Evolutionary conservation across 2,329 filamentous ascomycete genomes (phyloP), one percentile per base, ranked within the genome.

Genomic region (Hypoxylon sp.): DNA sequence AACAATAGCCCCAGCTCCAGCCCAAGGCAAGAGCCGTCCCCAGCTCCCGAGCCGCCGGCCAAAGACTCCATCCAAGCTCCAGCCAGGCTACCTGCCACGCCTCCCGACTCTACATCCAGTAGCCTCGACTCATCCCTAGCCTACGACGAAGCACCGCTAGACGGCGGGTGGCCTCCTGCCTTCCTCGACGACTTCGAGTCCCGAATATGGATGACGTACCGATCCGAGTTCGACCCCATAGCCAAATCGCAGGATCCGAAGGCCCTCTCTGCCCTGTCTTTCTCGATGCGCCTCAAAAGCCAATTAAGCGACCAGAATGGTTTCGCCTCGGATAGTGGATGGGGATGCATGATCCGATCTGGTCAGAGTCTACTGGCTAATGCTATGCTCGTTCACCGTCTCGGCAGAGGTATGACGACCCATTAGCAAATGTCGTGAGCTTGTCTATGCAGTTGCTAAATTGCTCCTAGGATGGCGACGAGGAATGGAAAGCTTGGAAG

Each of bases 341-440:
- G 96, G 93, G 95, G 95, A 0, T 99, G 95, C 75, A 99, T 99
- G 95, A 98, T 99, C 71, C 85, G 95, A 62, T 97, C 94, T 5
- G 95, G 95, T 3, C 95, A 99, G 80, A 94, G 92, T 73, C 83
- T 99, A 24, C 82, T 99, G 43, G 94, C 94, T 46, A 99, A 98
- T 77, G 85, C 94, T 1, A 82, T 98, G 71, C 79, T 87, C 17
- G 84, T 91, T 57, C 80, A 94, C 49, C 83, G 85, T 39, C 80
- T 97, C 20, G 94, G 95, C 19, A 88, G 95, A 85, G 91, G 92
- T 93, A 83, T 67, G 79, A 54, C 22, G 41, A 6, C 47, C 46
- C 22, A 46, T 20, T 20, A 17, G 17, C 44, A 39, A 37, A 56
- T 5, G 41, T 39, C 3, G 19, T n/a, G 4, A n/a, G 26, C 41